A percentile compares a stretch with the other conserved stretches of the same genome.
Conservation (phyloP, 2,329 filamentous ascomycete genomes). For the Botrytis byssoidea region DNA sequence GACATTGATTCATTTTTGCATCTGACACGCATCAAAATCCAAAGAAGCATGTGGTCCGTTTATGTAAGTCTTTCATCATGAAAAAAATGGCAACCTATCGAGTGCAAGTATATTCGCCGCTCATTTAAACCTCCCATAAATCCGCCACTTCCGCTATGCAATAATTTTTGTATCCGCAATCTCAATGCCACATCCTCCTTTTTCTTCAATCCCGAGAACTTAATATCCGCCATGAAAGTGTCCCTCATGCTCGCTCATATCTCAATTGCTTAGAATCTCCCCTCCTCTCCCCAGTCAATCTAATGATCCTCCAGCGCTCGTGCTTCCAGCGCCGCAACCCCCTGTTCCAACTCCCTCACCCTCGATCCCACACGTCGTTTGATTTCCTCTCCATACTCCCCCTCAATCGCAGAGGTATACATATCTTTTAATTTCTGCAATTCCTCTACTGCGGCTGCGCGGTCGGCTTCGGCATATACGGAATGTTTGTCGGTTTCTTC, state of each 20-base stretch:
- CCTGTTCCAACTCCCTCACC: constrained; percentile 47
- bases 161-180: not conserved
- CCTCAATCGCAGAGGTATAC: constrained; percentile 38
- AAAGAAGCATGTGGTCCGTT: not conserved
- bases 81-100: not conserved
- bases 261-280: not conserved
- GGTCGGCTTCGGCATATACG: constrained; percentile 47
- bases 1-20: not conserved
- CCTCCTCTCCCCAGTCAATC: not conserved
- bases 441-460: constrained; percentile 47
- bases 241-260: not conserved
- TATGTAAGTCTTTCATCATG: not conserved
- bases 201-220: not conserved
- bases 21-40: not conserved
- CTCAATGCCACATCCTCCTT: not conserved
- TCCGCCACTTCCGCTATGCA: not conserved
- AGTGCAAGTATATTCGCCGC: not conserved
- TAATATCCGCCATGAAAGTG: not conserved
- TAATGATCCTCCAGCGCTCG: constrained; percentile 39
- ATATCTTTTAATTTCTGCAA: constrained; percentile 41
- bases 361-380: constrained; percentile 45
- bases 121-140: not conserved
- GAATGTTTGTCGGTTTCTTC: constrained; percentile 47
- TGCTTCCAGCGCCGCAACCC: constrained; percentile 44
- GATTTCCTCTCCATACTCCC: constrained; percentile 44